Conservation (phyloP, 169 alveolate genomes). For the Plasmodium yoelii region DNA sequence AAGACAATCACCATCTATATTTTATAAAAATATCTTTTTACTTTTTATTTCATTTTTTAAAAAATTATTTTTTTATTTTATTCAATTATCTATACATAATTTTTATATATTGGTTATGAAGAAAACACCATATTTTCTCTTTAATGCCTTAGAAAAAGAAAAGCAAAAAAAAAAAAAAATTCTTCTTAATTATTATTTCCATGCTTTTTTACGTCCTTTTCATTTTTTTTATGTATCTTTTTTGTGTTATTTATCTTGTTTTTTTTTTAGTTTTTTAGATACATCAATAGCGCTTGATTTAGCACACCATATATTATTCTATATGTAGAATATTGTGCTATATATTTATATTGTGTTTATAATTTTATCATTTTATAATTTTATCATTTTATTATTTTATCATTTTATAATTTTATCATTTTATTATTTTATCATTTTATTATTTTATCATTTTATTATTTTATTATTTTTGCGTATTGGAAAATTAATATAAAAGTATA, state of each 20-base stretch:
- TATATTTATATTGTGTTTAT: no score
- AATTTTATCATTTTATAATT: no score
- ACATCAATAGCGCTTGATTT: conserved; percentile 36
- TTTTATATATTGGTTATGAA: conserved; percentile 1
- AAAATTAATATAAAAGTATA: neutral
- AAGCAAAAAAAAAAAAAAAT: neutral
- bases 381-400: no score
- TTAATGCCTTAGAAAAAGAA: neutral
- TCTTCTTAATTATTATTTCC: neutral
- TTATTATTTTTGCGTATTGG: neutral
- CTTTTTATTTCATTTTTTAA: conserved; percentile 33
- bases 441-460: no score
- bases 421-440: no score
- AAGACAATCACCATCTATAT: conserved; percentile 11
- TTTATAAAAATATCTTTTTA: conserved; percentile 40
- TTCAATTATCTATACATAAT: conserved; percentile 8
- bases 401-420: no score
- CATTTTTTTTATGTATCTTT: conserved; percentile 45
- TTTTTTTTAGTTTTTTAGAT: conserved; percentile 40
- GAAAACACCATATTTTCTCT: neutral
- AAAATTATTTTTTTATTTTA: conserved; percentile 42
- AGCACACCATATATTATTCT: conserved; percentile 34
- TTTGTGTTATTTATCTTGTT: conserved; percentile 13
- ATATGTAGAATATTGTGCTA: neutral
- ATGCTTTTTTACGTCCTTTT: conserved; percentile 19